These are phyloP conservation scores for Zalerion maritima DNA, from an alignment of 495 filamentous ascomycete species.

Conservation along the genomic window DNA sequence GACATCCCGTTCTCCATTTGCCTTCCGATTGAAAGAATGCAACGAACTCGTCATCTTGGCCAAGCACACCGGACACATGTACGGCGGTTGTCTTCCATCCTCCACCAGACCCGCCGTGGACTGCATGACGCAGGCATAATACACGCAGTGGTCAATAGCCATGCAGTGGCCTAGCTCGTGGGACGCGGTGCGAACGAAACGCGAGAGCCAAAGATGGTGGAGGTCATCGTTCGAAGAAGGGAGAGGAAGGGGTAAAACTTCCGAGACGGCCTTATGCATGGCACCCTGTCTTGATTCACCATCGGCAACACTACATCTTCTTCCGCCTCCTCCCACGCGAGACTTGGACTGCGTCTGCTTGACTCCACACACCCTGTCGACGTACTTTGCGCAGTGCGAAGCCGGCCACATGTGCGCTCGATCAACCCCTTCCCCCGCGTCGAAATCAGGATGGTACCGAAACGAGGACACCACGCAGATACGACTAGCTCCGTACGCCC, in stretches of 20 bases:
- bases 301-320: constrained; percentile 2
- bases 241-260: constrained; percentile 7
- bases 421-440: constrained; percentile 29
- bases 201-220: constrained; percentile 37
- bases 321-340: constrained; percentile 5
- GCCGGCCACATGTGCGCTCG: constrained; percentile 46
- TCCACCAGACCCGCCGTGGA: constrained; percentile 43
- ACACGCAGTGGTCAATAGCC: constrained; percentile 48
- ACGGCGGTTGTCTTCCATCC: constrained; percentile 51
- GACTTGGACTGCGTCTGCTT: constrained; percentile 5
- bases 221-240: constrained; percentile 4
- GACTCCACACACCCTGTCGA: constrained; percentile 18
- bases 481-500: constrained; percentile 49
- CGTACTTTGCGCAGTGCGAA: constrained; percentile 40
- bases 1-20: constrained; percentile 5
- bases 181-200: constrained; percentile 39
- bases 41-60: constrained; percentile 33
- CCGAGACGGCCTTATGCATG: constrained; percentile 8
- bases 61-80: constrained; percentile 48
- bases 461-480: constrained; percentile 45
- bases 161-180: constrained; percentile 59
- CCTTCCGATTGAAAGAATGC: neutral
- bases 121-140: constrained; percentile 60
- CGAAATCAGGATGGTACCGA: constrained; percentile 42
- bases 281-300: neutral